These are phyloP conservation scores for Yarrowia osloensis DNA, from an alignment of 805 yeast genomes.

Conservation along the genomic window DNA sequence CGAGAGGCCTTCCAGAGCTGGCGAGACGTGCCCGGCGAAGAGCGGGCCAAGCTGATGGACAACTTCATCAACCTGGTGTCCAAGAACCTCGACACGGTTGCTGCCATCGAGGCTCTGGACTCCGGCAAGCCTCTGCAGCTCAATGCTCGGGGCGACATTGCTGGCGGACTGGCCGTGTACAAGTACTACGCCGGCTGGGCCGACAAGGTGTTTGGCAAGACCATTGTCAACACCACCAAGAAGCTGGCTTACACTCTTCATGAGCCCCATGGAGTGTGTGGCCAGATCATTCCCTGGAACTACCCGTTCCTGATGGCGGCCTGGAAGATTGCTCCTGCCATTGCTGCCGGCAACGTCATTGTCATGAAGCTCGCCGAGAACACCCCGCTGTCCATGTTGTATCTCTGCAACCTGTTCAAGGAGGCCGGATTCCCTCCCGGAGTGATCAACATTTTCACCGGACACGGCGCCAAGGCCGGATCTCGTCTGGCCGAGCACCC, in stretches of 20 bases:
- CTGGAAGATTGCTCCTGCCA: slow-evolving; percentile 83
- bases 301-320: slow-evolving; percentile 71
- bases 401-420: slow-evolving; percentile 57
- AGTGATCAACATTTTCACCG: slow-evolving; percentile 70
- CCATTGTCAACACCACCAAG: slow-evolving; percentile 61
- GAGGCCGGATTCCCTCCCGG: slow-evolving; percentile 81
- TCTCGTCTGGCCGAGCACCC: slow-evolving; percentile 66
- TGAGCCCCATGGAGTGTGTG: slow-evolving; percentile 69
- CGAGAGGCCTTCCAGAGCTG: slow-evolving; percentile 73
- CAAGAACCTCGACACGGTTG: slow-evolving; percentile 67
- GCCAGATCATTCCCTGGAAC: slow-evolving; percentile 74
- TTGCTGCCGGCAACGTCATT: slow-evolving; percentile 76
- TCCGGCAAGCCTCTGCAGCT: slow-evolving; percentile 73
- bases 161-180: slow-evolving; percentile 57
- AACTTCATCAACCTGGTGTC: slow-evolving; percentile 81
- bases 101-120: slow-evolving; percentile 83
- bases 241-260: slow-evolving; percentile 70
- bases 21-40: slow-evolving; percentile 67
- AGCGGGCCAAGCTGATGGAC: slow-evolving; percentile 62
- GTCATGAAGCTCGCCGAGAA: slow-evolving; percentile 75
- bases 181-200: slow-evolving; percentile 77
- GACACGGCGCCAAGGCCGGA: slow-evolving; percentile 65
- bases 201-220: slow-evolving; percentile 63
- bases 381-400: slow-evolving; percentile 70
- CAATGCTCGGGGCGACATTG: slow-evolving; percentile 52